These are phyloP conservation scores for Serendipita sp. DNA, from an alignment of 768 basidiomycete species.

Conservation along the genomic window DNA sequence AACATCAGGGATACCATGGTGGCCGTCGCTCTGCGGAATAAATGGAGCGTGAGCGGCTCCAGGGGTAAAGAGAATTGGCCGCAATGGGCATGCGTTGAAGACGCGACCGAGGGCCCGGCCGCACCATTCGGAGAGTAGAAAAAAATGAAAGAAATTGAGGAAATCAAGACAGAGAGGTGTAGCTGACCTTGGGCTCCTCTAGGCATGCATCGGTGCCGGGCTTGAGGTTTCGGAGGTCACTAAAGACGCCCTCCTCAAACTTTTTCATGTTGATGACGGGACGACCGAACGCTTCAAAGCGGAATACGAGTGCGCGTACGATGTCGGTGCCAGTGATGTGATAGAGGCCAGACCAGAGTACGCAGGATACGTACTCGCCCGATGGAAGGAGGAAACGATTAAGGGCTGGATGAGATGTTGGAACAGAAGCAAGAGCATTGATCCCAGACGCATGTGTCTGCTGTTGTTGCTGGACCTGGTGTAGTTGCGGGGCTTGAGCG, in stretches of 20 bases:
- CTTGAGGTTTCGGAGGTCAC: slow-evolving; percentile 84
- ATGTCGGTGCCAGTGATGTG: slow-evolving; percentile 97
- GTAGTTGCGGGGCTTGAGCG: slow-evolving; percentile 22
- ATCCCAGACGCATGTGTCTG: background rate
- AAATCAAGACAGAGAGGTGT: background rate
- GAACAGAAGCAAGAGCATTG: slow-evolving; percentile 16
- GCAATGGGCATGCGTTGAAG: slow-evolving; percentile 5
- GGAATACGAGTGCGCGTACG: slow-evolving; percentile 84
- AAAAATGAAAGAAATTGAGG: slow-evolving; percentile 2
- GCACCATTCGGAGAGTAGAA: background rate
- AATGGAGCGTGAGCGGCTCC: background rate
- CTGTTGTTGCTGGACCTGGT: slow-evolving; percentile 7
- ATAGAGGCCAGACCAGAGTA: slow-evolving; percentile 81
- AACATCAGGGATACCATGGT: background rate
- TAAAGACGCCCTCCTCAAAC: slow-evolving; percentile 94
- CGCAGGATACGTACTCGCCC: slow-evolving; percentile 78
- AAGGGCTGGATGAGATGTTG: slow-evolving; percentile 53
- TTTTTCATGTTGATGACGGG: slow-evolving; percentile 91
- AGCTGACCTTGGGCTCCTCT: slow-evolving; percentile 80
- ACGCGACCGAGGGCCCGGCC: slow-evolving; percentile 10
- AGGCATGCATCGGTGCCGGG: slow-evolving; percentile 83
- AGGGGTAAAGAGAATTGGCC: background rate
- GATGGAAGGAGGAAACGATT: slow-evolving; percentile 79
- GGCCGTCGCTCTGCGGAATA: background rate
- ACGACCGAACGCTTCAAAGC: slow-evolving; percentile 81